Evolutionary conservation across 148 eudicot species (phyloP), one percentile per base, ranked within the genome.

Genomic region (Amaranthus cruentus): DNA sequence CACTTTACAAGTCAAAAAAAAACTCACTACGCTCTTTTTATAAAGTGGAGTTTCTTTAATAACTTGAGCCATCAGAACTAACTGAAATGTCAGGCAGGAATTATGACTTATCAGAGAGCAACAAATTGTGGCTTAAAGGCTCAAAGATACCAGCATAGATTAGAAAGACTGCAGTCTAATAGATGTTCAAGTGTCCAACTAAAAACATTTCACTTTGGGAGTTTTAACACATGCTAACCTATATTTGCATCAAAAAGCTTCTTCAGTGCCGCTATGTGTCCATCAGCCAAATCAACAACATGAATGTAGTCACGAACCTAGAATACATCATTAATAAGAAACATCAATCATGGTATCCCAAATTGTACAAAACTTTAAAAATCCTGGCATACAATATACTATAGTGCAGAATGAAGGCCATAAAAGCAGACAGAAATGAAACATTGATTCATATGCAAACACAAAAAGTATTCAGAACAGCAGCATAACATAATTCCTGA

Each of bases 271-370:
- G 99, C 92, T 76, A 87, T 88, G 77, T 96, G 99, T 44, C 99
- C 99, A 77, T 96, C 94, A 10, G 99, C 99, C 82, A 96, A 87
- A 83, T 96, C 99, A 76, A 92, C 84, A 52, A 96, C 99, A 83
- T 96, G 99, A 73, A 96, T 92, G 83, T 96, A 96, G 69, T 96
- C 99, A 66, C 99, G 90, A 53, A 96, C 94, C 99, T 96, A 90
- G 21, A 62, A 76, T 53, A 64, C 18, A 64, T 7, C 7, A 53
- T 10, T 46, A 5, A 62, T 54, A 63, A 76, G 79, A 46, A 62
- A 52, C 38, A 62, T 14, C 12, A 8, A 64, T 60, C 5, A 46
- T 6, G 42, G 47, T 61, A 61, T 43, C 44, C n/a, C 9, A 42
- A 62, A 9, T 62, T 62, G 44, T n/a, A 18, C 4, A 58, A n/a